A percentile compares a stretch with the other conserved stretches of the same genome.
phyloP scores from a whole-genome alignment of 768 basidiomycete genomes.

The Suillus discolor region DNA sequence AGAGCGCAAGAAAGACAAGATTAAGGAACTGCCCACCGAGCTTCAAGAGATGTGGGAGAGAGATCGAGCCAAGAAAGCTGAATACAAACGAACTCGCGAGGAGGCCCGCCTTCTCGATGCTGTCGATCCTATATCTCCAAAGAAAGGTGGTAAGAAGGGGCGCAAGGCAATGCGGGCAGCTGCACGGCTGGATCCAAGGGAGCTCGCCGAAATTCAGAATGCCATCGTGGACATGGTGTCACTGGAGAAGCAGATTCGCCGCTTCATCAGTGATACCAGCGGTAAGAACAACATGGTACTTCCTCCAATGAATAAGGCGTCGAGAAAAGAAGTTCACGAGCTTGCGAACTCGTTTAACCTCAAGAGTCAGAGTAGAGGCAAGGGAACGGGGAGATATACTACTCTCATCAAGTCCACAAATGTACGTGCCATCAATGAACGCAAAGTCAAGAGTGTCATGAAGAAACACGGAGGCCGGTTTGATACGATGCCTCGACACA shows the following conservation, averaged over 20 bases:
- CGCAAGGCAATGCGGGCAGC: constrained; percentile 68
- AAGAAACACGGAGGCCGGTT: constrained; percentile 36
- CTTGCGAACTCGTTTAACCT: constrained; percentile 78
- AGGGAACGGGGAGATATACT: constrained; percentile 71
- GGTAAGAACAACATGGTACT: constrained; percentile 59
- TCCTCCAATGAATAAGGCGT: constrained; percentile 77
- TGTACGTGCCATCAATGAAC: constrained; percentile 63
- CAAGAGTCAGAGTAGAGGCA: constrained; percentile 77
- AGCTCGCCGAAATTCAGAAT: constrained; percentile 38
- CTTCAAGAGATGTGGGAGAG: constrained; percentile 74
- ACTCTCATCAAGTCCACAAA: constrained; percentile 69
- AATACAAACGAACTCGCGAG: constrained; percentile 63
- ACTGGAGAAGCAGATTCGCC: constrained; percentile 70
- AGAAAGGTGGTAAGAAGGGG: constrained; percentile 70
- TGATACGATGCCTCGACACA: constrained; percentile 49
- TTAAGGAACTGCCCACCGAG: constrained; percentile 53
- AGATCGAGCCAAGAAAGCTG: constrained; percentile 85
- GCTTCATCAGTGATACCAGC: constrained; percentile 63
- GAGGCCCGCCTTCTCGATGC: constrained; percentile 56
- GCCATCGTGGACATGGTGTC: constrained; percentile 64
- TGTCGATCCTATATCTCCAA: constrained; percentile 61
- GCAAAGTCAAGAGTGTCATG: constrained; percentile 53
- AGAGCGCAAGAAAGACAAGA: constrained; percentile 48
- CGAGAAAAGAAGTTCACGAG: constrained; percentile 75
- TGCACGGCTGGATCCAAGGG: constrained; percentile 47